Conservation (phyloP, 2,329 filamentous ascomycete genomes). For the Pochonia chlamydosporia region DNA sequence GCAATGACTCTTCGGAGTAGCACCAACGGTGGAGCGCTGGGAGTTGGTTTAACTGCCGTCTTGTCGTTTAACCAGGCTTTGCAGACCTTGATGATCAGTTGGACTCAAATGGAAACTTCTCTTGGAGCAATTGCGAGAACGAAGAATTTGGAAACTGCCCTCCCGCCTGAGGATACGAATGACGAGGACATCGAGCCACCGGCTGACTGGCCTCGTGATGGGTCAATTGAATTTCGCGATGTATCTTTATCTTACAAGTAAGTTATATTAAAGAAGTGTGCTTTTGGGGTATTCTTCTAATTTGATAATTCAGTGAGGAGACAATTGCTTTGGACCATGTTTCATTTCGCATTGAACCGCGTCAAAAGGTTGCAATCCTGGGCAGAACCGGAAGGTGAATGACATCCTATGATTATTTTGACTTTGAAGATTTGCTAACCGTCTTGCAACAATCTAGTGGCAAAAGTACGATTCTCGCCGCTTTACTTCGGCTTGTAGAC, state of each 20-base stretch:
- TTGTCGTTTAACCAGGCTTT: slow-evolving; percentile 1
- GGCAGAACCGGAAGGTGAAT: slow-evolving; percentile 20
- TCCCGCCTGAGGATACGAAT: background rate
- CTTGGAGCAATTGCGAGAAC: slow-evolving; percentile 8
- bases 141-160: slow-evolving; percentile 16
- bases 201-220: slow-evolving; percentile 19
- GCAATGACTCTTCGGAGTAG: background rate
- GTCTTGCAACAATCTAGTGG: too few relatives aligned
- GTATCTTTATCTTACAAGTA: slow-evolving; percentile 22
- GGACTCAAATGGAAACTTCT: slow-evolving; percentile 8
- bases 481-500: slow-evolving; percentile 13
- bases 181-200: background rate
- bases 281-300: background rate
- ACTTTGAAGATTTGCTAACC: slow-evolving; percentile 8
- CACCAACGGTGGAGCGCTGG: background rate
- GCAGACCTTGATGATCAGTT: background rate
- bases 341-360: slow-evolving; percentile 11
- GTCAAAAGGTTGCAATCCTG: slow-evolving; percentile 18
- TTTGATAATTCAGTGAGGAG: too few relatives aligned
- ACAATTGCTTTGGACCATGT: too few relatives aligned
- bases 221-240: slow-evolving; percentile 16
- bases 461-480: slow-evolving; percentile 18
- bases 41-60: slow-evolving; percentile 1
- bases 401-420: background rate
- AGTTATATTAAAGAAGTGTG: background rate